Conservation (phyloP, 495 filamentous ascomycete genomes). For the Evernia prunastri region DNA sequence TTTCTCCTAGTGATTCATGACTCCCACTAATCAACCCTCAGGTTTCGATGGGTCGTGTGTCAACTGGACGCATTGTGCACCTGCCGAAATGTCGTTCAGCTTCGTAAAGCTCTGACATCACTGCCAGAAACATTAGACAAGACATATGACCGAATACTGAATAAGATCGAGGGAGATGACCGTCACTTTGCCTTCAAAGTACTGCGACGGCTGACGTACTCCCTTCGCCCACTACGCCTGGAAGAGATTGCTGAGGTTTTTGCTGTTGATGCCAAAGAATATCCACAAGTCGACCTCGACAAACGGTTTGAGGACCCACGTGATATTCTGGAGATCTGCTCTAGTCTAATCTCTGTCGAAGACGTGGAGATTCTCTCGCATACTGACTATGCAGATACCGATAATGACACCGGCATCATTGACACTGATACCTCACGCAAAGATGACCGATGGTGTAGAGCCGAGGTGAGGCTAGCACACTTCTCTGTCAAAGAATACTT, state of each 20-base stretch:
- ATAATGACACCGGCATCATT: no score
- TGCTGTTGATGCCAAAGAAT: conserved; percentile 11
- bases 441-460: background rate
- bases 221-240: conserved; percentile 23
- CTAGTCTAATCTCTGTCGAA: conserved; percentile 11
- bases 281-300: conserved; percentile 11
- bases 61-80: conserved; percentile 35
- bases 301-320: conserved; percentile 11
- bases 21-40: conserved; percentile 19
- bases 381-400: no score
- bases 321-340: conserved; percentile 24
- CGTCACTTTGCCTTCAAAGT: conserved; percentile 24
- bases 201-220: conserved; percentile 32
- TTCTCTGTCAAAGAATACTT: conserved; percentile 11
- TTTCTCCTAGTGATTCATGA: conserved; percentile 17
- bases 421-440: background rate
- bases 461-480: conserved; percentile 2
- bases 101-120: conserved; percentile 29
- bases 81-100: conserved; percentile 25
- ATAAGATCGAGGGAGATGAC: conserved; percentile 26
- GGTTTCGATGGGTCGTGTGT: conserved; percentile 41
- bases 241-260: conserved; percentile 30
- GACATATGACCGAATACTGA: conserved; percentile 36
- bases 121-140: conserved; percentile 36
- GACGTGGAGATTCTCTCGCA: no score